Evolutionary conservation across 202 grass and related monocot species (phyloP), one percentile per base, ranked within the genome.

Genomic region (Thinopyrum obtusiflorum): DNA sequence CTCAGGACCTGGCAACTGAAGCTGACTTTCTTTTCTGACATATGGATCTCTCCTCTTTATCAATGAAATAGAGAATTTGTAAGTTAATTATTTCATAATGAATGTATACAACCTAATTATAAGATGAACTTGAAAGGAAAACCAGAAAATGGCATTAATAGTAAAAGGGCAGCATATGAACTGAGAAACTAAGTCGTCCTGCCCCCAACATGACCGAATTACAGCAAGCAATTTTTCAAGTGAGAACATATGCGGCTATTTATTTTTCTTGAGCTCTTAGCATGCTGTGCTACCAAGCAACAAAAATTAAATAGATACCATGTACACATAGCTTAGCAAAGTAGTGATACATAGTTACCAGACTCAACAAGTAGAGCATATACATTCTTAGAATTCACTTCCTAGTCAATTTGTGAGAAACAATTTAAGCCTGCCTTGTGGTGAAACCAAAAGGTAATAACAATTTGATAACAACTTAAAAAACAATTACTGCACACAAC

Each of bases 371-470:
- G n/a, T n/a, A n/a, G 51, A 79, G 25, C 78, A 61, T 27, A 55
- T 76, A 98, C 97, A 91, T 94, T 92, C 79, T 94, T 98, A 84
- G 93, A 98, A 77, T 91, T 94, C 64, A 87, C 90, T 98, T 98
- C 97, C 82, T 98, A 92, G 26, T 98, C 97, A 80, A 83, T 91
- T 88, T 96, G 93, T 88, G n/a, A n/a, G n/a, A n/a, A n/a, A n/a
- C n/a, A n/a, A n/a, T n/a, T n/a, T n/a, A n/a, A n/a, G n/a, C n/a
- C n/a, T n/a, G n/a, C n/a, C n/a, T n/a, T n/a, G n/a, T n/a, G n/a
- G n/a, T n/a, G n/a, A n/a, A n/a, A n/a, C n/a, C n/a, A n/a, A n/a
- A n/a, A n/a, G n/a, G n/a, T n/a, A n/a, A n/a, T n/a, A n/a, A n/a
- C n/a, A n/a, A n/a, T n/a, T n/a, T n/a, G n/a, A n/a, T n/a, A n/a